Percentiles rank a stretch among this genome's conserved stretches.
These are phyloP conservation scores for Lophiotrema nucula DNA, from an alignment of 495 filamentous ascomycete species.

Conservation along the genomic window DNA sequence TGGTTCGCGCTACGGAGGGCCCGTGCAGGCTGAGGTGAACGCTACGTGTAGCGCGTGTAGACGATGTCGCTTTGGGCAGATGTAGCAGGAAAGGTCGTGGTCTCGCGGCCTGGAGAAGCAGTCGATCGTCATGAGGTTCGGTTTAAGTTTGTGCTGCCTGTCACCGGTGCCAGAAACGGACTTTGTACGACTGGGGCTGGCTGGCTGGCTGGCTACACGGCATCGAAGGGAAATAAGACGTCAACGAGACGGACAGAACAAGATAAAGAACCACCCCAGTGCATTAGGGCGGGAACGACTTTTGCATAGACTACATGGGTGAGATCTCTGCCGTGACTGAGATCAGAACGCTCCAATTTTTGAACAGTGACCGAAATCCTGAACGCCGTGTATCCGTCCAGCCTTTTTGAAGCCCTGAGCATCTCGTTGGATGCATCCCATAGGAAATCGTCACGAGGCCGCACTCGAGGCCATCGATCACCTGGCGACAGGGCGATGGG, in stretches of 20 bases:
- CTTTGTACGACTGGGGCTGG: constrained; percentile 3
- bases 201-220: too few relatives aligned
- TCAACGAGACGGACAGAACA: too few relatives aligned
- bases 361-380: constrained; percentile 4
- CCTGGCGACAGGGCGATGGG: background rate
- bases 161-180: background rate
- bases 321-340: constrained; percentile 7
- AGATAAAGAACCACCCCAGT: too few relatives aligned
- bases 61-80: too few relatives aligned
- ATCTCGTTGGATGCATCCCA: constrained; percentile 1
- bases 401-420: constrained; percentile 15
- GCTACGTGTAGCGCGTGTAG: too few relatives aligned
- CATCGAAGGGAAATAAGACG: too few relatives aligned
- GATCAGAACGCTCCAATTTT: constrained; percentile 28
- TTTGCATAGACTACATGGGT: constrained; percentile 35
- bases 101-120: too few relatives aligned
- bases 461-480: background rate
- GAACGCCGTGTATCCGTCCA: constrained; percentile 20
- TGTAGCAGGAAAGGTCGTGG: too few relatives aligned
- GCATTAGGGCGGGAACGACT: constrained; percentile 10
- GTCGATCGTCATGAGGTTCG: constrained; percentile 5
- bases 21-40: constrained; percentile 11
- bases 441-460: constrained; percentile 2
- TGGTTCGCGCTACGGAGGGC: constrained; percentile 20
- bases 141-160: constrained; percentile 10